phyloP scores from a whole-genome alignment of 306 rosid species.

The Ochetophila trinervis region DNA sequence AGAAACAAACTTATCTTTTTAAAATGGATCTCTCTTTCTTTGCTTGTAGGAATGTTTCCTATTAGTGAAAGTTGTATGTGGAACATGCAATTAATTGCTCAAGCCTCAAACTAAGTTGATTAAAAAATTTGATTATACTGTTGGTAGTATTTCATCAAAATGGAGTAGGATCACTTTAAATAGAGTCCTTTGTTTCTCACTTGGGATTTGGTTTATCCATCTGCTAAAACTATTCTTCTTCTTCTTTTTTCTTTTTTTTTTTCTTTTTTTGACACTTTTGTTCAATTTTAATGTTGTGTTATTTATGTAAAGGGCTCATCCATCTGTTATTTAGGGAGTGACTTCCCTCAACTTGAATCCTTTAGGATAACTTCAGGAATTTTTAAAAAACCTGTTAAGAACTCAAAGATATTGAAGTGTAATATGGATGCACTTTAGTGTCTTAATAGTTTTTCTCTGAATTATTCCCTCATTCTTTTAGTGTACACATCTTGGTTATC shows the following conservation, averaged over 20 bases:
- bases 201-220: neutral
- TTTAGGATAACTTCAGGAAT: neutral
- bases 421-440: neutral
- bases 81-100: too few relatives aligned
- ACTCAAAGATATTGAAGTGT: neutral
- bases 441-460: neutral
- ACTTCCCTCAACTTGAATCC: neutral
- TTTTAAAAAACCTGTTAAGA: neutral
- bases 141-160: neutral
- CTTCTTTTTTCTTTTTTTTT: too few relatives aligned
- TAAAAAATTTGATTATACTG: neutral
- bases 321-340: neutral
- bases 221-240: neutral
- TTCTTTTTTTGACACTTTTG: neutral
- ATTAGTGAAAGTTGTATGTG: too few relatives aligned
- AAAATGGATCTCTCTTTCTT: too few relatives aligned
- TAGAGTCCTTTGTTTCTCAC: too few relatives aligned
- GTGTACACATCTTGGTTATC: neutral
- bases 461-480: neutral
- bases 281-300: neutral
- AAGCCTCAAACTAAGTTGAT: too few relatives aligned
- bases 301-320: neutral
- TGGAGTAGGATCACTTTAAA: neutral
- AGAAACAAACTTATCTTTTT: too few relatives aligned
- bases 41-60: too few relatives aligned